These are phyloP conservation scores for Nakazawaea populi DNA, from an alignment of 805 yeast species.

Conservation along the genomic window DNA sequence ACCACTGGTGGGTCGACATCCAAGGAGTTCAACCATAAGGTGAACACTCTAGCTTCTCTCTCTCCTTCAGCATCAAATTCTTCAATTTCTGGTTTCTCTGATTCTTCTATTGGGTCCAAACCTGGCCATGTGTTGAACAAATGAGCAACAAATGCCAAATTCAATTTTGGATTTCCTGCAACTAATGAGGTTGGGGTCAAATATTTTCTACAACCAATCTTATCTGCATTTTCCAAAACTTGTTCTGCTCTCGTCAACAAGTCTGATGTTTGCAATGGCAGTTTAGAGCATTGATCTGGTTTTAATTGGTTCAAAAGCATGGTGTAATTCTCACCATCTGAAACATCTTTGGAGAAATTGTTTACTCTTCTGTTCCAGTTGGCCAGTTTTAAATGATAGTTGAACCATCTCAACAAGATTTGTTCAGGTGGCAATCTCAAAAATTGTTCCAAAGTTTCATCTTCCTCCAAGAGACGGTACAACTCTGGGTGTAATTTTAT, in stretches of 20 bases:
- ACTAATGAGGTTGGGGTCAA: conserved; percentile 90
- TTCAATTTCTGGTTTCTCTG: conserved; percentile 89
- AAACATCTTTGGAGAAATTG: conserved; percentile 82
- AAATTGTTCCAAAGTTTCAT: conserved; percentile 95
- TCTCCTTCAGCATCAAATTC: conserved; percentile 99
- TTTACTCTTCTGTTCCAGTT: conserved; percentile 80
- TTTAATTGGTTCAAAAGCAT: conserved; percentile 82
- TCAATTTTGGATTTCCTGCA: conserved; percentile 94
- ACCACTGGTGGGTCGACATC: conserved; percentile 96
- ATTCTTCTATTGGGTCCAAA: conserved; percentile 88
- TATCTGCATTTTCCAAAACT: conserved; percentile 81
- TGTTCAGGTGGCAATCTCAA: conserved; percentile 97
- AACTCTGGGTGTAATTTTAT: conserved; percentile 95
- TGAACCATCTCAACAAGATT: conserved; percentile 94
- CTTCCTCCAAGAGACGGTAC: conserved; percentile 90
- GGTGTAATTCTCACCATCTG: conserved; percentile 95
- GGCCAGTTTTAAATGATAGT: conserved; percentile 91
- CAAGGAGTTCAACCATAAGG: conserved; percentile 93
- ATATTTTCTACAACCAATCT: conserved; percentile 87
- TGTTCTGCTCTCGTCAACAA: conserved; percentile 80
- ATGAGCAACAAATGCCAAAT: conserved; percentile 96
- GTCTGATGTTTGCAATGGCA: conserved; percentile 77
- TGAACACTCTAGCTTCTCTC: conserved; percentile 97
- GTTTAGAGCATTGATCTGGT: conserved; percentile 74
- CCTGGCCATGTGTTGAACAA: conserved; percentile 96